Conservation (phyloP, 805 yeast genomes). For the Nakazawaea populi region DNA sequence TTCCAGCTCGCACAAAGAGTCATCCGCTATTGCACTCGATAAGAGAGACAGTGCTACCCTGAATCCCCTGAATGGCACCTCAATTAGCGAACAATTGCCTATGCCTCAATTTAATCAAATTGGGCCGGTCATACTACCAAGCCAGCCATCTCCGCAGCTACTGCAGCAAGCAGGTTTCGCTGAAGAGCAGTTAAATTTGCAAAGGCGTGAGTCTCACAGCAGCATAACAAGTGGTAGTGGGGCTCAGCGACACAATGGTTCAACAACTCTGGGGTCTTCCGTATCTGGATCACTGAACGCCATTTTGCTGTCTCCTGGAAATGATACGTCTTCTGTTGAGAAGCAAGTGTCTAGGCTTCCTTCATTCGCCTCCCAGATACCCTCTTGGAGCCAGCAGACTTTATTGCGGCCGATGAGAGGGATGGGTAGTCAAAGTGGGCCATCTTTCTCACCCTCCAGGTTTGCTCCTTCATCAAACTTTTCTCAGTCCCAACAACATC, state of each 20-base stretch:
- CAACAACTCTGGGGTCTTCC: too few relatives aligned
- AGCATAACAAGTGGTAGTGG: too few relatives aligned
- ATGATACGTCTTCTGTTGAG: not conserved
- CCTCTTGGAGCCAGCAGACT: not conserved
- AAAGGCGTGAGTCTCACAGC: too few relatives aligned
- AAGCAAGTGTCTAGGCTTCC: not conserved
- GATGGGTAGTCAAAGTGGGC: not conserved
- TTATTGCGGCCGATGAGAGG: not conserved
- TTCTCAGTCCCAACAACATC: not conserved
- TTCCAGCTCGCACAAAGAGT: too few relatives aligned
- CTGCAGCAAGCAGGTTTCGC: too few relatives aligned
- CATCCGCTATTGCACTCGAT: too few relatives aligned
- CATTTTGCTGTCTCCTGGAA: not conserved
- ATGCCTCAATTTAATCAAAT: not conserved
- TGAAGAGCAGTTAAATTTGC: too few relatives aligned
- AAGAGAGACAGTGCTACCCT: too few relatives aligned
- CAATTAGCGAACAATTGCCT: not conserved
- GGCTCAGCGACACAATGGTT: too few relatives aligned
- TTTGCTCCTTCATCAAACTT: not conserved
- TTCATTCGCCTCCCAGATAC: not conserved
- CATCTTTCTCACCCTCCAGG: not conserved
- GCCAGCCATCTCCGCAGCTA: too few relatives aligned
- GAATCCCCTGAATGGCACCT: not conserved
- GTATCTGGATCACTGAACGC: not conserved
- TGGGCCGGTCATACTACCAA: not conserved